Conservation (phyloP, 768 basidiomycete species). For the Boletales sp. region DNA sequence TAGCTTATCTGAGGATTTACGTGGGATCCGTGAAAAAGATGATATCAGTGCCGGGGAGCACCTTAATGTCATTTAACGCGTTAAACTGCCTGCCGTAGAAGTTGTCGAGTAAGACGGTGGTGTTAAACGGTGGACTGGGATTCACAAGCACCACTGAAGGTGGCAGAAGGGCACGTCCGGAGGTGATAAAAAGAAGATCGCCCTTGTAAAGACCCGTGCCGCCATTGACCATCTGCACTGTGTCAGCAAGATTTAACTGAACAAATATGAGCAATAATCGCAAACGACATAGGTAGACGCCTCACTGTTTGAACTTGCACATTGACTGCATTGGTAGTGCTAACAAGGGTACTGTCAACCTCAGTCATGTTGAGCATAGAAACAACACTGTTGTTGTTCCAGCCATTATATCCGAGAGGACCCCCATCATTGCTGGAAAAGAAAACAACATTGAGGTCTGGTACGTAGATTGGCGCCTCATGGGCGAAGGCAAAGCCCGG, state of each 20-base stretch:
- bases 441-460: slow-evolving; percentile 63
- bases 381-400: slow-evolving; percentile 60
- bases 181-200: slow-evolving; percentile 57
- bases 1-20: slow-evolving; percentile 35
- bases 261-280: slow-evolving; percentile 2
- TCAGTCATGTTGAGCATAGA: slow-evolving; percentile 59
- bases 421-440: slow-evolving; percentile 74
- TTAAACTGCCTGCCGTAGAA: slow-evolving; percentile 81
- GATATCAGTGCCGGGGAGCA: slow-evolving; percentile 62
- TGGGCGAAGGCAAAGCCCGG: slow-evolving; percentile 71
- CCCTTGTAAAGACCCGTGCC: slow-evolving; percentile 62
- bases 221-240: slow-evolving; percentile 68
- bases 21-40: slow-evolving; percentile 75
- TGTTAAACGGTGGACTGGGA: slow-evolving; percentile 59
- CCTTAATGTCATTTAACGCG: slow-evolving; percentile 76
- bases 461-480: slow-evolving; percentile 70
- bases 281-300: background rate
- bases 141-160: slow-evolving; percentile 65
- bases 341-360: slow-evolving; percentile 43
- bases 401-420: slow-evolving; percentile 57
- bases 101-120: slow-evolving; percentile 72
- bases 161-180: slow-evolving; percentile 61
- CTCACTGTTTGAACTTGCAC: slow-evolving; percentile 45
- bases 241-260: slow-evolving; percentile 56
- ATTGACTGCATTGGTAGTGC: slow-evolving; percentile 38